Evolutionary conservation across 192 early-diverging fungal genomes (phyloP), one percentile per base, ranked within the genome.

Genomic region (Phlyctochytrium arcticum): DNA sequence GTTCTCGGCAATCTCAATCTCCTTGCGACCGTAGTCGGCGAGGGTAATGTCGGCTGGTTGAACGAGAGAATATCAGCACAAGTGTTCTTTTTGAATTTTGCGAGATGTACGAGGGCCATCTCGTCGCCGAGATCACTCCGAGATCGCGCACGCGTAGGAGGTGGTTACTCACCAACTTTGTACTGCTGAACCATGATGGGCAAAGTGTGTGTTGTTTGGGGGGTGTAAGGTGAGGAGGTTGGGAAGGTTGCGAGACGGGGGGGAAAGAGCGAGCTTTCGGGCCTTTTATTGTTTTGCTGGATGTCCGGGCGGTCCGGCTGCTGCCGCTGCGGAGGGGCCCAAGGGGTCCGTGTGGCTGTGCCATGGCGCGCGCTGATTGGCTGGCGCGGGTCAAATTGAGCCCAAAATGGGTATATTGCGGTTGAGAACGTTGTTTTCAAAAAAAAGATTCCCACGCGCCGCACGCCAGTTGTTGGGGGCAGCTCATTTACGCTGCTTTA

Each of bases 21-120:
- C 95, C 85, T 98, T 98, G 82, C 94, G 91, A 50, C 65, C 96
- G 85, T 88, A 98, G 67, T 91, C 90, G 67, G 93, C 92, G 69
- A 95, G 91, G 37, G 88, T 87, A 71, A 95, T 95, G 77, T 95
- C 92, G 65, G 91, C 91, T 62, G 42, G 4, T 21, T 31, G 55
- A 27, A 47, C 17, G 12, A 12, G 30, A 0, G 32, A 51, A 23
- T 12, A 8, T 15, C 8, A 34, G 17, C 10, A 64, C n/a, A 17
- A 59, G 19, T 12, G 34, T 62, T 10, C 37, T 17, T 66, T 17
- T n/a, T 24, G n/a, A 29, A 21, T 2, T 46, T 9, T 17, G 29
- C 1, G 1, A 3, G 8, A 15, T 19, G 36, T 26, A 39, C 9
- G 56, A 61, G 19, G 55, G 24, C 55, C 54, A 64, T 9, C 7